These are phyloP conservation scores for Yamadazyma siamensis DNA, from an alignment of 1,139 yeast genomes.

Conservation along the genomic window DNA sequence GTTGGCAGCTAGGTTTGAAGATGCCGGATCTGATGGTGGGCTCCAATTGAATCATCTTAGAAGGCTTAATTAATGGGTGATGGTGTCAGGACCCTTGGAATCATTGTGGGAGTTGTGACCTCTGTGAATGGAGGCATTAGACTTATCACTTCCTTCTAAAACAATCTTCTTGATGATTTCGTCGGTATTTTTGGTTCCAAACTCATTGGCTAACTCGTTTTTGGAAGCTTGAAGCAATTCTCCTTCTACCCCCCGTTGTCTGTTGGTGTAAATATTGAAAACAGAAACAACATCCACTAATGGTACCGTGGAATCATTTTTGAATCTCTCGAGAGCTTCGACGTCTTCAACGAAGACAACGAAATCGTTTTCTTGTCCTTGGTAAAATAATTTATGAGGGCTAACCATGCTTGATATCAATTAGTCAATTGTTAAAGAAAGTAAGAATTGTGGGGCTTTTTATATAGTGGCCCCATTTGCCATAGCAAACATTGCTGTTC, in stretches of 20 bases:
- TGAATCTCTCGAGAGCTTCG: conserved; percentile 46
- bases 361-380: conserved; percentile 63
- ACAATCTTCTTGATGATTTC: conserved; percentile 54
- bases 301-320: conserved; percentile 53
- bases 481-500: background rate
- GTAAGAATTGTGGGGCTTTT: background rate
- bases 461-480: background rate
- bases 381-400: conserved; percentile 55
- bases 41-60: no score
- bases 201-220: conserved; percentile 59
- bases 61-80: conserved; percentile 26
- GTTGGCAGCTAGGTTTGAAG: no score
- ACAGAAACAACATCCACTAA: conserved; percentile 62
- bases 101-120: conserved; percentile 31
- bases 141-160: conserved; percentile 50
- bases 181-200: conserved; percentile 51
- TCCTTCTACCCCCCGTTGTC: conserved; percentile 70
- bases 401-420: conserved; percentile 32
- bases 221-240: conserved; percentile 71
- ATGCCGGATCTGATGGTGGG: no score
- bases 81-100: conserved; percentile 32
- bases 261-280: conserved; percentile 60
- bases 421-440: no score
- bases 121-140: conserved; percentile 18
- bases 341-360: conserved; percentile 59